Conservation (phyloP, 139 green algal genomes). For the Nannochloris sp. region DNA sequence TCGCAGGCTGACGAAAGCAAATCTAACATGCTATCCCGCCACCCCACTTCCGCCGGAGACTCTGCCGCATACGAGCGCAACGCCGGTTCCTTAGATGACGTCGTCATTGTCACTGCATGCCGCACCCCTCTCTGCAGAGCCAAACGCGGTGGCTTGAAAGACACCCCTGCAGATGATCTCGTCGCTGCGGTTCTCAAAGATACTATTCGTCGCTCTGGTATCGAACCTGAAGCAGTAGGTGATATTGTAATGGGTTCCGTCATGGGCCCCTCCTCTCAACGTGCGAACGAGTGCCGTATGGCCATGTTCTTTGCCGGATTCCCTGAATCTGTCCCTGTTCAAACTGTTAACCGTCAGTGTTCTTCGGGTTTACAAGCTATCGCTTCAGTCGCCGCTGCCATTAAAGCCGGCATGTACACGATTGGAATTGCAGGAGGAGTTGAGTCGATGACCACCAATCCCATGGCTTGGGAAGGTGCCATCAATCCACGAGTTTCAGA, state of each 20-base stretch:
- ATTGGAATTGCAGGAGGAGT: constrained; percentile 87
- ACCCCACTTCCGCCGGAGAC: constrained; percentile 70
- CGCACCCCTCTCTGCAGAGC: constrained; percentile 88
- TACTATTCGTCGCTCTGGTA: constrained; percentile 56
- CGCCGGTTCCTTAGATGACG: constrained; percentile 59
- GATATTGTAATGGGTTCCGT: constrained; percentile 95
- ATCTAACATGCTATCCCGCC: too few relatives aligned
- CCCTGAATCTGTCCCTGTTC: constrained; percentile 83
- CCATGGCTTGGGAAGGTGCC: constrained; percentile 94
- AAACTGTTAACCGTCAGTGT: constrained; percentile 95
- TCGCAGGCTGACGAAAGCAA: too few relatives aligned
- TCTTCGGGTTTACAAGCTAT: constrained; percentile 92
- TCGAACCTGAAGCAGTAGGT: constrained; percentile 79
- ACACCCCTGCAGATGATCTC: constrained; percentile 88
- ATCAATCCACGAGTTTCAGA: constrained; percentile 78
- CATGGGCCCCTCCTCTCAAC: constrained; percentile 83
- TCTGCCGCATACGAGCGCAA: constrained; percentile 67
- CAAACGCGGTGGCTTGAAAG: constrained; percentile 79
- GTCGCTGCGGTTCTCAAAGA: constrained; percentile 77
- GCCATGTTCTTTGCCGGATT: constrained; percentile 90
- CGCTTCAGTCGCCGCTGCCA: constrained; percentile 86
- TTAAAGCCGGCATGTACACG: constrained; percentile 93
- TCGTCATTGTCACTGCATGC: constrained; percentile 84
- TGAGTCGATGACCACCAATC: constrained; percentile 93
- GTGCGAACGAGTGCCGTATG: constrained; percentile 93